A percentile compares a stretch with the other conserved stretches of the same genome.
phyloP scores from a whole-genome alignment of 768 basidiomycete species.

The Leccinum barrowsii region DNA sequence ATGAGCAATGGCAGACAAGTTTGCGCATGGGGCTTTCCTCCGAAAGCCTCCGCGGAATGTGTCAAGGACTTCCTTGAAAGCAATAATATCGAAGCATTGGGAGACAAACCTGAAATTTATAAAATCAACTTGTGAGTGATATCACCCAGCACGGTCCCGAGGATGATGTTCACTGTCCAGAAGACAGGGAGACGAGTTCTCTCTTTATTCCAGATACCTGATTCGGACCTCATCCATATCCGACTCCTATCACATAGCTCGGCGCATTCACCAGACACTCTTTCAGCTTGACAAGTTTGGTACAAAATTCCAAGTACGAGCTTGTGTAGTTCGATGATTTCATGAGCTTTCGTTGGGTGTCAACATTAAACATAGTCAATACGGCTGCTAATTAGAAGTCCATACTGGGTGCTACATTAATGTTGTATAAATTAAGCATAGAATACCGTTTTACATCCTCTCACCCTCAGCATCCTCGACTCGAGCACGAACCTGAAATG shows the following conservation, averaged over 20 bases:
- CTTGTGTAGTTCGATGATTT: conserved; percentile 48
- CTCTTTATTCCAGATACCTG: conserved; percentile 48
- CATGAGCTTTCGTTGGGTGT: conserved; percentile 1
- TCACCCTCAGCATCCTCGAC: conserved; percentile 64
- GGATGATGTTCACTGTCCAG: conserved; percentile 6
- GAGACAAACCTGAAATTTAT: conserved; percentile 43
- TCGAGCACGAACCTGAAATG: conserved; percentile 51
- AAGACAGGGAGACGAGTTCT: conserved; percentile 39
- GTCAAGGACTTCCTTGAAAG: conserved; percentile 41
- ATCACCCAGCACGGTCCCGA: background rate
- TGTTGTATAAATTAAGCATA: conserved; percentile 24
- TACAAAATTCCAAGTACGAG: conserved; percentile 42
- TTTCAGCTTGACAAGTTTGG: conserved; percentile 37
- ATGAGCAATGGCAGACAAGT: conserved; percentile 53
- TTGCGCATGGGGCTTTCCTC: conserved; percentile 60
- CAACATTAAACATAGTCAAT: conserved; percentile 12
- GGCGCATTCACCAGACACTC: conserved; percentile 56
- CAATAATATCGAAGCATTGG: conserved; percentile 41
- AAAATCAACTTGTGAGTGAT: conserved; percentile 49
- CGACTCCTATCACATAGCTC: conserved; percentile 69
- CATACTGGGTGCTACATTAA: conserved; percentile 3
- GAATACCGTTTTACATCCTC: conserved; percentile 51
- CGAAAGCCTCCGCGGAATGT: conserved; percentile 34
- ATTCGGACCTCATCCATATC: conserved; percentile 54
- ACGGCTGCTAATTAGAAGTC: conserved; percentile 13